Base-by-base conservation (phyloP, 2,329 filamentous ascomycete species). In the Dothideomycetes sp. region DNA sequence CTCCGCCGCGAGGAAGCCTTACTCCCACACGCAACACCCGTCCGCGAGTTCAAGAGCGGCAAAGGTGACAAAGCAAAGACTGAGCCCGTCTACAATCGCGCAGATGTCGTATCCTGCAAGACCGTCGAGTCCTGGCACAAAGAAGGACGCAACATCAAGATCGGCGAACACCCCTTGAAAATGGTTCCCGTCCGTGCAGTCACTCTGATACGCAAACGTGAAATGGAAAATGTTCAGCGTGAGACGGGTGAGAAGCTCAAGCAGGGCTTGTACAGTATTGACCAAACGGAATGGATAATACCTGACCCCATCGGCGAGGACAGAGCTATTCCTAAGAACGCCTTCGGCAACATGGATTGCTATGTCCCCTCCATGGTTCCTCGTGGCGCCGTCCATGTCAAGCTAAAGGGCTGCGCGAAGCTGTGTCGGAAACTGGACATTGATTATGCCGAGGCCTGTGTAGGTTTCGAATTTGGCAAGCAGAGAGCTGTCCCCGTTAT, bases 121-220 rank as follows among this genome's bases (percentile, higher is more conserved):
- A 93, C 85, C 19, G 82, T 84, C 2, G 91, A 98, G 57, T 94
- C 85, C 1, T 98, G 91, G 91, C 91, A 96, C 57, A 95, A 95
- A 57, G 89, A 95, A 66, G 91, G 91, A 0, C 76, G 89, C 9
- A 81, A 79, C 18, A 78, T 91, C 3, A 72, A 75, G 18, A 54
- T 69, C 0, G 86, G 84, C 3, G 78, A 82, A 48, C 64, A 77
- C 36, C 84, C 91, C 0, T 63, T 95, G 44, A 98, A 98, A 58
- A 72, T 75, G 31, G 91, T 94, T 0, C 86, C 89, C 0, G 87
- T 91, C 56, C 82, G 91, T 31, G 91, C 87, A 12, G 89, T 94
- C 3, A 98, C 91, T 0, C 73, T 84, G 3, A 85, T 87, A 38
- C 75, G 91, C 16, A 84, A 87, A 51, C 77, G 88, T 36, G 91